phyloP scores from a whole-genome alignment of 2,329 filamentous ascomycete genomes.

The Madurella fahalii region DNA sequence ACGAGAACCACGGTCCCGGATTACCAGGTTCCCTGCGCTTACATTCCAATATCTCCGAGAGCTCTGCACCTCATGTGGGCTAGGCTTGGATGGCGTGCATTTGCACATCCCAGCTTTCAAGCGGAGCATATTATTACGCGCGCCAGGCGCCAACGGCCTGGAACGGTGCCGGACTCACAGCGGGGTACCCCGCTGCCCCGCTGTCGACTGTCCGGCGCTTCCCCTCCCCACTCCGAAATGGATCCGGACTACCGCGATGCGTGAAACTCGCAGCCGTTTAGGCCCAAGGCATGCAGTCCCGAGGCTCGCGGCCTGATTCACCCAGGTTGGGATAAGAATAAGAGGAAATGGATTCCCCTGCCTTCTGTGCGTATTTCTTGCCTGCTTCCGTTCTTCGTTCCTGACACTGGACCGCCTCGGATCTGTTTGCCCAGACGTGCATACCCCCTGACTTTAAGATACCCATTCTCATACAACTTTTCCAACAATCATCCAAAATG shows the following conservation, averaged over 20 bases:
- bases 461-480: background rate
- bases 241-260: conserved; percentile 1
- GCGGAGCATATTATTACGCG: background rate
- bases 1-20: background rate
- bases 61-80: background rate
- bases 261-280: background rate
- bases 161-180: conserved; percentile 16
- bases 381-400: no score
- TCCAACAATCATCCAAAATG: conserved; percentile 17
- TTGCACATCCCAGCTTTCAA: background rate
- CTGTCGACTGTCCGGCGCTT: conserved; percentile 11
- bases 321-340: background rate
- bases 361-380: no score
- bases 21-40: background rate
- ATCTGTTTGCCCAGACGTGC: background rate
- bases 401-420: no score
- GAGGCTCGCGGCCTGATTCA: background rate
- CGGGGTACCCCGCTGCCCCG: conserved; percentile 15
- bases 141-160: background rate
- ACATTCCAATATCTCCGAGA: background rate
- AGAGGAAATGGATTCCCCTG: background rate
- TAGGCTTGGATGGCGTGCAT: conserved; percentile 1
- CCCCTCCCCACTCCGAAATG: conserved; percentile 21
- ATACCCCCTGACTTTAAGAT: no score
- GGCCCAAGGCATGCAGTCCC: background rate